Evolutionary conservation across 768 basidiomycete species (phyloP), one percentile per base, ranked within the genome.

Genomic region (Naganishia antarctica): DNA sequence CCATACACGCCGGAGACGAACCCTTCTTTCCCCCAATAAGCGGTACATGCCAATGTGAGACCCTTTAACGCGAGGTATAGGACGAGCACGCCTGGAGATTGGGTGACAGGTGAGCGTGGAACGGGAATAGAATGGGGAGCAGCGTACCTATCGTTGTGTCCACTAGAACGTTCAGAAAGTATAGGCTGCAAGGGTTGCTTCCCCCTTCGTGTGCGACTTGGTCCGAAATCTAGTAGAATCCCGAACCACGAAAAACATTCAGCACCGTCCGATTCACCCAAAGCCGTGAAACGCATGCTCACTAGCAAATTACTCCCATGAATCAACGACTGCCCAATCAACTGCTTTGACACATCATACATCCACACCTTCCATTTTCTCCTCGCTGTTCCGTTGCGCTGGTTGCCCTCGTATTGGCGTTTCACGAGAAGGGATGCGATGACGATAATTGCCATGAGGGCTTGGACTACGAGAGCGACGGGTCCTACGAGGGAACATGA

Each of bases 301-400:
- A 74, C 74, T 65, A 74, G 59, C 3, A 75, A 44, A 60, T 74
- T 77, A 15, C 69, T 57, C 8, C 48, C 68, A 64, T 77, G 76
- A 16, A 77, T 67, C 28, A 75, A 71, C 25, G 69, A 74, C 60
- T 80, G 78, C 5, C 79, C 94, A 15, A 88, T 82, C 60, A 96
- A 80, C 80, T 97, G 93, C 76, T 96, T 96, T 2, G 86, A 87
- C 4, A 96, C 88, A 71, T 96, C 92, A 75, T 89, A 91, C n/a
- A 88, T 74, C 91, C 94, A 98, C 79, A 96, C 94, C 70, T 83
- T 81, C 94, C 94, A 98, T 21, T 86, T 88, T 29, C 94, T 84
- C 74, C 86, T 90, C 16, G 86, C 86, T 28, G 82, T 81, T 79
- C 51, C 31, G 15, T 40, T 31, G 29, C 44, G 28, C 28, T 32